These are phyloP conservation scores for Wallacemonas sp. DNA, from an alignment of 208 protist genomes.

Conservation along the genomic window DNA sequence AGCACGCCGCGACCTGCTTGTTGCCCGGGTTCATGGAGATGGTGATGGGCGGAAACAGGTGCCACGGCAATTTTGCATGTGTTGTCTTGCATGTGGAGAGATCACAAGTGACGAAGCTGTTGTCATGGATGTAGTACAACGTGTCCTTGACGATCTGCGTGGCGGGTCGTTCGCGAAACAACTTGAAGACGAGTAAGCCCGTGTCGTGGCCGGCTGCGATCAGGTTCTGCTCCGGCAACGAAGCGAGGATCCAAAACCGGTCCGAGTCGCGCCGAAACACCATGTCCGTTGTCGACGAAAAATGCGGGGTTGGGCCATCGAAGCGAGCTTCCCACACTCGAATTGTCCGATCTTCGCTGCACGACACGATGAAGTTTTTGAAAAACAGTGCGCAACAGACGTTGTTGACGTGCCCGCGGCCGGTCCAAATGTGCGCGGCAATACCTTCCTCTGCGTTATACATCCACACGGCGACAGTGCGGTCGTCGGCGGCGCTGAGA, in stretches of 20 bases:
- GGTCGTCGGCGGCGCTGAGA: slow-evolving; percentile 97
- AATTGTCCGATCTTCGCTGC: slow-evolving; percentile 96
- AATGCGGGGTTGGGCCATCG: slow-evolving; percentile 27
- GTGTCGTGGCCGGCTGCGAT: slow-evolving; percentile 97
- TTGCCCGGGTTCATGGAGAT: slow-evolving; percentile 73
- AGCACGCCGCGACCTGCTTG: slow-evolving; percentile 44
- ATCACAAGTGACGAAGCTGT: slow-evolving; percentile 40
- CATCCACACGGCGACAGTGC: slow-evolving; percentile 95
- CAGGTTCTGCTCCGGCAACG: slow-evolving; percentile 93
- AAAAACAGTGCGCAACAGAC: slow-evolving; percentile 97
- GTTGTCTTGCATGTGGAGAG: slow-evolving; percentile 20
- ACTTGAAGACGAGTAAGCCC: slow-evolving; percentile 98
- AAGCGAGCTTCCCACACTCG: slow-evolving; percentile 87
- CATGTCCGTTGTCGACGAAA: slow-evolving; percentile 67
- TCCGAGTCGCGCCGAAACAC: slow-evolving; percentile 95
- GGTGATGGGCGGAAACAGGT: slow-evolving; percentile 48
- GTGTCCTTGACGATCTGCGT: slow-evolving; percentile 28
- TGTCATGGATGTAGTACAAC: slow-evolving; percentile 64
- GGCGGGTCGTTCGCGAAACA: slow-evolving; percentile 96
- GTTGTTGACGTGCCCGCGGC: slow-evolving; percentile 97
- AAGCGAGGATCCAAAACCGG: slow-evolving; percentile 98
- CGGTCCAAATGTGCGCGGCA: slow-evolving; percentile 74
- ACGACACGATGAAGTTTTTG: slow-evolving; percentile 96
- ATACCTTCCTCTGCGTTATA: slow-evolving; percentile 8
- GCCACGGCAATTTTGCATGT: slow-evolving; percentile 16